A percentile compares a stretch with the other conserved stretches of the same genome.
Conservation (phyloP, 2,329 filamentous ascomycete genomes). For the Aspergillus sp. region DNA sequence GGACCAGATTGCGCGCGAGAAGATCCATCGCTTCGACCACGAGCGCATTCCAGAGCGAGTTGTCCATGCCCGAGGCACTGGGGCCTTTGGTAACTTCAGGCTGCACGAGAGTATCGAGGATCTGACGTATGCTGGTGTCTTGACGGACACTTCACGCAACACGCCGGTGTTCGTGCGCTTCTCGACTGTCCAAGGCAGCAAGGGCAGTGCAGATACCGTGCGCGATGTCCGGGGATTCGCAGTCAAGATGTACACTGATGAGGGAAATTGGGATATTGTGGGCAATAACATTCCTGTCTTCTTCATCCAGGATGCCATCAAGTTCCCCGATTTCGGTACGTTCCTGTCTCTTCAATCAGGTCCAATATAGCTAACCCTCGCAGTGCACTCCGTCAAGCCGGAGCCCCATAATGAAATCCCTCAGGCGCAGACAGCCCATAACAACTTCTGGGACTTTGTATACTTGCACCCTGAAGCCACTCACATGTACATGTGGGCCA, state of each 20-base stretch:
- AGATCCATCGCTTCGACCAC: conserved; percentile 72
- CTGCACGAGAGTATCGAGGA: conserved; percentile 64
- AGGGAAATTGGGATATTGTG: conserved; percentile 66
- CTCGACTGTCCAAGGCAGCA: conserved; percentile 73
- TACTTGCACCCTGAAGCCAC: conserved; percentile 35
- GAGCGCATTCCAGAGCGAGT: conserved; percentile 69
- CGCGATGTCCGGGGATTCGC: conserved; percentile 82
- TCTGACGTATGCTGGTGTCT: conserved; percentile 62
- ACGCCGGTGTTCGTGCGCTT: conserved; percentile 71
- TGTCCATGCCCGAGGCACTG: conserved; percentile 65
- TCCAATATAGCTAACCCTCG: background rate
- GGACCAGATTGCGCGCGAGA: conserved; percentile 71
- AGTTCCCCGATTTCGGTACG: conserved; percentile 38
- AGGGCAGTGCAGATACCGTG: conserved; percentile 76
- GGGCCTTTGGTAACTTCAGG: conserved; percentile 67
- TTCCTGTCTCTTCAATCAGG: background rate
- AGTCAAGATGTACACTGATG: conserved; percentile 73
- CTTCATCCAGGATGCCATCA: conserved; percentile 44
- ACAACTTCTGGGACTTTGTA: conserved; percentile 54
- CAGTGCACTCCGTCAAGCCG: conserved; percentile 41
- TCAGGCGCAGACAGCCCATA: conserved; percentile 50
- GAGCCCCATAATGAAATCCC: conserved; percentile 44
- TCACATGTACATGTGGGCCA: conserved; percentile 34
- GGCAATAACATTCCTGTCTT: conserved; percentile 45
- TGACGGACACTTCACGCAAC: conserved; percentile 67